phyloP scores from a whole-genome alignment of 768 basidiomycete genomes.

The Termitomyces sp. region DNA sequence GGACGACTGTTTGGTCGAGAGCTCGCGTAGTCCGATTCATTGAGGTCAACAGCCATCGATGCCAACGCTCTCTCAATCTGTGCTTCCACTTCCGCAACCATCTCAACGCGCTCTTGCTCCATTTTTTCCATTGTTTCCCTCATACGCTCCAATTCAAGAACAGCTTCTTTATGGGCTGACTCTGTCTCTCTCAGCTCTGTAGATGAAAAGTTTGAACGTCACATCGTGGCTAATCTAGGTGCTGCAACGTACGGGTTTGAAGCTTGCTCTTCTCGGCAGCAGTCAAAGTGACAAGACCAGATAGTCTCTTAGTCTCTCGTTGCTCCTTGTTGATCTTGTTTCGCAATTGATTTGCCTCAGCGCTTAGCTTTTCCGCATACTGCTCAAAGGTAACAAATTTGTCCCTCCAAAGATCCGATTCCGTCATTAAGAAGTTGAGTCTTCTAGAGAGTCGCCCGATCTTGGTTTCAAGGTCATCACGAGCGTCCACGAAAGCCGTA shows the following conservation, averaged over 20 bases:
- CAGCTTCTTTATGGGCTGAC: constrained; percentile 70
- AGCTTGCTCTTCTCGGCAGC: constrained; percentile 74
- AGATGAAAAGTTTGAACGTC: constrained; percentile 5
- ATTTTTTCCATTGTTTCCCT: constrained; percentile 78
- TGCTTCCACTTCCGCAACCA: constrained; percentile 91
- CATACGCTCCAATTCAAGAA: constrained; percentile 81
- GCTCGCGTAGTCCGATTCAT: constrained; percentile 70
- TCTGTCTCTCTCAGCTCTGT: constrained; percentile 82
- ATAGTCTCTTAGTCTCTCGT: constrained; percentile 79
- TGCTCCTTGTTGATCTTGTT: constrained; percentile 90
- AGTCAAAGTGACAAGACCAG: constrained; percentile 71
- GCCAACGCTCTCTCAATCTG: constrained; percentile 85
- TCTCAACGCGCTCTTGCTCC: constrained; percentile 81
- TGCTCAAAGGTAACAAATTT: constrained; percentile 93
- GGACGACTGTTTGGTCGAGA: constrained; percentile 69
- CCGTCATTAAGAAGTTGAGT: constrained; percentile 89
- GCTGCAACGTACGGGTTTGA: constrained; percentile 58
- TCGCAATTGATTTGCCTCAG: constrained; percentile 80
- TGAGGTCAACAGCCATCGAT: constrained; percentile 78
- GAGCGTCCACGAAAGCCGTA: constrained; percentile 89
- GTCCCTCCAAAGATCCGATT: constrained; percentile 85
- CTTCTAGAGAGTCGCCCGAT: constrained; percentile 81
- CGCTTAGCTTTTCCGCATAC: constrained; percentile 87
- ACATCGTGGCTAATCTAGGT: neutral
- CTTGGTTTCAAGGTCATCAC: constrained; percentile 92